These are phyloP conservation scores for Pseudoturritis turrita DNA, from an alignment of 345 rosid species.

Conservation along the genomic window DNA sequence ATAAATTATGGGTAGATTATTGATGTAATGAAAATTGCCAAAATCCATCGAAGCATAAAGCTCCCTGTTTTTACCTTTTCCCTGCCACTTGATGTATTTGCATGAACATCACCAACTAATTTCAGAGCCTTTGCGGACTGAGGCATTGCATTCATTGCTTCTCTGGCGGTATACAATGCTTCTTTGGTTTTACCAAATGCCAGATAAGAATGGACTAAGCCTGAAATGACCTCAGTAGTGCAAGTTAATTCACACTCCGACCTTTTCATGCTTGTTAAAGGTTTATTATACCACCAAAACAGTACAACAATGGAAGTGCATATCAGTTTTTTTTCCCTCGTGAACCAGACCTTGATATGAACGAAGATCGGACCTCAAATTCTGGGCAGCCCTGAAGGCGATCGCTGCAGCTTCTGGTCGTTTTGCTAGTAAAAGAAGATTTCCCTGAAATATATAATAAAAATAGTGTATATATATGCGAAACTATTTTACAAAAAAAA, in stretches of 20 bases:
- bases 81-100: slow-evolving; percentile 80
- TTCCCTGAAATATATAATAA: slow-evolving; percentile 52
- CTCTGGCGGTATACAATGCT: slow-evolving; percentile 90
- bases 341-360: slow-evolving; percentile 80
- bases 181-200: slow-evolving; percentile 85
- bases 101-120: slow-evolving; percentile 97
- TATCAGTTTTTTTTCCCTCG: background rate
- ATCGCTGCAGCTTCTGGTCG: slow-evolving; percentile 83
- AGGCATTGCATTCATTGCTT: slow-evolving; percentile 99
- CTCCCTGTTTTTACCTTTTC: slow-evolving; percentile 64
- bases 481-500: background rate
- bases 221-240: slow-evolving; percentile 38
- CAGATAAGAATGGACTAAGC: slow-evolving; percentile 93
- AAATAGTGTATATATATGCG: background rate
- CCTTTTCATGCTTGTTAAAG: slow-evolving; percentile 1
- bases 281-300: slow-evolving; percentile 9
- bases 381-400: slow-evolving; percentile 93
- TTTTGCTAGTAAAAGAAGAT: slow-evolving; percentile 69
- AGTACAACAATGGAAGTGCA: slow-evolving; percentile 16
- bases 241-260: slow-evolving; percentile 19
- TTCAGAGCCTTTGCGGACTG: slow-evolving; percentile 95
- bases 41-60: slow-evolving; percentile 9
- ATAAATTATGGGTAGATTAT: background rate
- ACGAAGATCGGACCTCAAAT: slow-evolving; percentile 96
- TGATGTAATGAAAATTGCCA: background rate